Evolutionary conservation across 306 rosid species (phyloP).

Genomic region (Glycine latifolia): DNA sequence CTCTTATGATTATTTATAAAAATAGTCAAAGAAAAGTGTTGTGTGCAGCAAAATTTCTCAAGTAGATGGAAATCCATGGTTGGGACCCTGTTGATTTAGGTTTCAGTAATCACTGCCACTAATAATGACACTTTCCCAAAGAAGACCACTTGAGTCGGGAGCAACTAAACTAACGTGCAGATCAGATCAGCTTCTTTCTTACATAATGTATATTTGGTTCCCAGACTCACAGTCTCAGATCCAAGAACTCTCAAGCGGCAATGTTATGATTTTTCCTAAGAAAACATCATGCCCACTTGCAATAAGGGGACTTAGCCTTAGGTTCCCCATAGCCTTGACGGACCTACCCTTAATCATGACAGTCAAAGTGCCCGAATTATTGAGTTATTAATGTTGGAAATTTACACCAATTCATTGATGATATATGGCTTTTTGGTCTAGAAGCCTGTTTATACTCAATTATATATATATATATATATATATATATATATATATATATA

Average conservation of each 20-base stretch:
- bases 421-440: neutral
- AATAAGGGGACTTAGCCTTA: neutral
- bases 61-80: neutral
- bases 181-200: slow-evolving; percentile 22
- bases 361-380: slow-evolving; percentile 12
- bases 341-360: slow-evolving; percentile 29
- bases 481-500: too few relatives aligned
- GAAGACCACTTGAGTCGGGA: slow-evolving; percentile 28
- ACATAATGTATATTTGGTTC: neutral
- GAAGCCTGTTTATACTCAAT: neutral
- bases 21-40: neutral
- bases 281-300: neutral
- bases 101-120: neutral
- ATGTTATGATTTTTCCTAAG: slow-evolving; percentile 4
- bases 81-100: neutral
- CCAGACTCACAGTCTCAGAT: slow-evolving; percentile 15
- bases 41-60: neutral
- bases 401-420: neutral
- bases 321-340: slow-evolving; percentile 18
- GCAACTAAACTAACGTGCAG: slow-evolving; percentile 1
- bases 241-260: neutral
- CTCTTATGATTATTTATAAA: neutral
- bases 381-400: neutral
- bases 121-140: slow-evolving; percentile 29
- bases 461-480: too few relatives aligned